A percentile compares a stretch with the other conserved stretches of the same genome.
phyloP scores from a whole-genome alignment of 2,329 filamentous ascomycete genomes.

The Colletotrichum shisoi region DNA sequence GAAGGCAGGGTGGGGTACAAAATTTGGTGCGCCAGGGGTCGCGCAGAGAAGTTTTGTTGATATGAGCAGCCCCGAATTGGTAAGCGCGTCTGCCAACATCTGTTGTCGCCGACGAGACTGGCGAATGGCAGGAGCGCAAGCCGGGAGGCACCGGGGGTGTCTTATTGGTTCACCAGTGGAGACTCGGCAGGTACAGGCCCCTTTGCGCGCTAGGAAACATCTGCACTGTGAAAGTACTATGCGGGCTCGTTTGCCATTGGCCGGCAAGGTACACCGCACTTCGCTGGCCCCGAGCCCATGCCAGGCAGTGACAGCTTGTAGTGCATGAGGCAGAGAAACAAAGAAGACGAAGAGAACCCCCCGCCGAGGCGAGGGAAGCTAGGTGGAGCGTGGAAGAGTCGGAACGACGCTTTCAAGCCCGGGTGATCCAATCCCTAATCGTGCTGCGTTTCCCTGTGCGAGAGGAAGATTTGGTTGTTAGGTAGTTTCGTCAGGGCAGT shows the following conservation, averaged over 20 bases:
- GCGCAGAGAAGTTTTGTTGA: conserved; percentile 39
- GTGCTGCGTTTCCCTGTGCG: not conserved
- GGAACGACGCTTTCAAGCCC: not conserved
- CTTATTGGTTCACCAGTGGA: conserved; percentile 27
- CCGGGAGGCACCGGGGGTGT: conserved; percentile 15
- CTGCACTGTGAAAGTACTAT: not conserved
- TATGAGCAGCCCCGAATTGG: conserved; percentile 39
- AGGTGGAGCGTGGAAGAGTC: not conserved
- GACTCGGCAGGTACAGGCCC: conserved; percentile 29
- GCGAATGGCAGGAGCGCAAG: conserved; percentile 22
- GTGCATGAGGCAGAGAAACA: conserved; percentile 1
- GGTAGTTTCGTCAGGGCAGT: not conserved
- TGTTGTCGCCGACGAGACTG: conserved; percentile 21
- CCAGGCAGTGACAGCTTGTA: conserved; percentile 24
- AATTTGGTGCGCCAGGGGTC: conserved; percentile 40
- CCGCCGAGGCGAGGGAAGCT: not conserved
- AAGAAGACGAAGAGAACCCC: not conserved
- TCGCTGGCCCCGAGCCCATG: conserved; percentile 16
- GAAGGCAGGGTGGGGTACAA: conserved; percentile 31
- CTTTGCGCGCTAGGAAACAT: not conserved
- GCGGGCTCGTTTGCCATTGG: conserved; percentile 23
- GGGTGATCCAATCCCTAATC: not conserved
- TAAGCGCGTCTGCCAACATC: conserved; percentile 39
- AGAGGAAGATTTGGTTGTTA: not conserved
- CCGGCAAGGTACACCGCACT: conserved; percentile 30